phyloP scores from a whole-genome alignment of 208 protist species.

The Acanthamoeba culbertsoni region DNA sequence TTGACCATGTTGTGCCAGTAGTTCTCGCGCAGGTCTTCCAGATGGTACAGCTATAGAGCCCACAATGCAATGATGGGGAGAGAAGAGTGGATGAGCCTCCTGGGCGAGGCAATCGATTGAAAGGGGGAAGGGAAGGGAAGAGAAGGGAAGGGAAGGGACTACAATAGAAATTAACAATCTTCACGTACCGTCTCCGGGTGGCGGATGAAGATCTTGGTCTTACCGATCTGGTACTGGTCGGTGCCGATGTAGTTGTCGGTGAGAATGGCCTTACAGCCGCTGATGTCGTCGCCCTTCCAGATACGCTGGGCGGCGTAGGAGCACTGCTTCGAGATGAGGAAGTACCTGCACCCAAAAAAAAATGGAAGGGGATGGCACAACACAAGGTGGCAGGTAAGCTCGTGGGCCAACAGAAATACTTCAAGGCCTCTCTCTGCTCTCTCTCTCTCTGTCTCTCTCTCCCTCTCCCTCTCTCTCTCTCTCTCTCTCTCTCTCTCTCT shows the following conservation, averaged over 20 bases:
- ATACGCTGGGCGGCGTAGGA: constrained; percentile 64
- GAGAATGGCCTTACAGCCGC: constrained; percentile 79
- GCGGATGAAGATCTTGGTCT: constrained; percentile 94
- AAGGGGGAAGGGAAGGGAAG: neutral
- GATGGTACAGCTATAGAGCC: constrained; percentile 85
- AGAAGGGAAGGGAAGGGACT: constrained; percentile 65
- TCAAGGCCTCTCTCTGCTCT: too few species aligned
- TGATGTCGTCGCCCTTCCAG: constrained; percentile 64
- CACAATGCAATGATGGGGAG: too few species aligned
- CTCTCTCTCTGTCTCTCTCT: too few species aligned
- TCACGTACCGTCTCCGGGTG: constrained; percentile 88
- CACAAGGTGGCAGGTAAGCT: too few species aligned
- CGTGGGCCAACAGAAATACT: too few species aligned
- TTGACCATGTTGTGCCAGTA: constrained; percentile 85
- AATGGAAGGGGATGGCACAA: too few species aligned
- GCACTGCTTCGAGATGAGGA: constrained; percentile 64
- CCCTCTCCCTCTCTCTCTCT: too few species aligned
- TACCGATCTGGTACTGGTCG: constrained; percentile 87
- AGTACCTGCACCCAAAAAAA: constrained; percentile 12
- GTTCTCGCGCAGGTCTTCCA: constrained; percentile 87
- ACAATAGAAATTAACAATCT: constrained; percentile 53
- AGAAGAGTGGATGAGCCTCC: too few species aligned
- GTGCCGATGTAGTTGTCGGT: constrained; percentile 77
- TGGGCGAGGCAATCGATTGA: constrained; percentile 91
- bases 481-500: too few species aligned